Percentiles rank a stretch among this genome's conserved stretches.
Conservation (phyloP, 805 yeast species). For the Tetrapisispora taiwanensis region DNA sequence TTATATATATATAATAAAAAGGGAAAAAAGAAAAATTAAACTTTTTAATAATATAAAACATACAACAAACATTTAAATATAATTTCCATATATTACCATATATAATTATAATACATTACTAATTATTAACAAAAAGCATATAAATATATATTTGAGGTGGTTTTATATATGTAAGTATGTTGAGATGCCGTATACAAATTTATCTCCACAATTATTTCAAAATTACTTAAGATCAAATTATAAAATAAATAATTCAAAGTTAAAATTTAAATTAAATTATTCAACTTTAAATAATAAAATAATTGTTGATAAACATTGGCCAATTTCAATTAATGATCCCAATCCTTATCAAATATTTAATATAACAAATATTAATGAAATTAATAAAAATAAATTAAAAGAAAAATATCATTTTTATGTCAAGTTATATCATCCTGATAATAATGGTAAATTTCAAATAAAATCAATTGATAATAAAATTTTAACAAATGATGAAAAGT, state of each 20-base stretch:
- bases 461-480: slow-evolving; percentile 7
- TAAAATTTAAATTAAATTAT: no score
- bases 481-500: slow-evolving; percentile 23
- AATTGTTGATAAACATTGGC: slow-evolving; percentile 46
- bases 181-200: not conserved
- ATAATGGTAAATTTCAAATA: slow-evolving; percentile 14
- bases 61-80: no score
- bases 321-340: slow-evolving; percentile 38
- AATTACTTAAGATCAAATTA: not conserved
- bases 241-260: no score
- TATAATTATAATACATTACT: no score
- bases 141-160: no score
- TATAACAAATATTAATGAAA: slow-evolving; percentile 19
- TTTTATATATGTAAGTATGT: no score
- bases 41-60: no score
- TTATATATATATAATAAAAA: no score
- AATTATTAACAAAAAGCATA: no score
- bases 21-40: no score
- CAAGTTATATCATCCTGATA: slow-evolving; percentile 77
- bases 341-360: slow-evolving; percentile 67
- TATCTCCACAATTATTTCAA: not conserved
- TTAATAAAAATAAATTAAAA: slow-evolving; percentile 35
- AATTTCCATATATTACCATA: no score
- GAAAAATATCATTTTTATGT: slow-evolving; percentile 50
- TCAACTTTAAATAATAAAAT: no score